These are phyloP conservation scores for Populus tomentosa DNA, from an alignment of 441 rosid genomes.

Conservation along the genomic window DNA sequence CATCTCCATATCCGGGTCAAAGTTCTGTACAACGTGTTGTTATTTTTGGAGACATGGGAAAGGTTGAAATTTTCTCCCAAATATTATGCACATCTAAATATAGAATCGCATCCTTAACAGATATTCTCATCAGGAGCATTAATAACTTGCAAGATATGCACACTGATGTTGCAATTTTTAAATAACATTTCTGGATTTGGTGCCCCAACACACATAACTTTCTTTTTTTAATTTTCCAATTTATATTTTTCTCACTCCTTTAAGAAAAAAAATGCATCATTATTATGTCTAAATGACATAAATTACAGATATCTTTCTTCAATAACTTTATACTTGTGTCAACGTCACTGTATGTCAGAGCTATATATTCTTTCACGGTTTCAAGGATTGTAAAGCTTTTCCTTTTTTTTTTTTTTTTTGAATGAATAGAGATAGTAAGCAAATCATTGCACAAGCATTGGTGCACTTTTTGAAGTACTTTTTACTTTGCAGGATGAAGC, in stretches of 20 bases:
- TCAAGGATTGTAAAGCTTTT: not conserved
- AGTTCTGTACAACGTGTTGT: conserved; percentile 67
- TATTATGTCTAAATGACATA: not conserved
- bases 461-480: conserved; percentile 4
- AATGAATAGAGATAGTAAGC: too few species aligned
- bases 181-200: too few species aligned
- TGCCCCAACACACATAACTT: not conserved
- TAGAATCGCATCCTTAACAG: not conserved
- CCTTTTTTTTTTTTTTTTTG: too few species aligned
- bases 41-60: conserved; percentile 93
- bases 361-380: not conserved
- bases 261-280: not conserved
- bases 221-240: not conserved
- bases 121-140: not conserved
- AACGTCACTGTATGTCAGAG: not conserved
- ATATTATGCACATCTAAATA: not conserved
- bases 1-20: conserved; percentile 88
- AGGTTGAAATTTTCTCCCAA: conserved; percentile 45
- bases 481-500: conserved; percentile 53
- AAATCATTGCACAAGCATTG: not conserved
- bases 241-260: not conserved
- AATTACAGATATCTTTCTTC: not conserved
- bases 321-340: not conserved
- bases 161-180: not conserved
- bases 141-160: not conserved